Evolutionary conservation across 2,329 filamentous ascomycete genomes (phyloP).

Genomic region (Trichothecium sympodiale): DNA sequence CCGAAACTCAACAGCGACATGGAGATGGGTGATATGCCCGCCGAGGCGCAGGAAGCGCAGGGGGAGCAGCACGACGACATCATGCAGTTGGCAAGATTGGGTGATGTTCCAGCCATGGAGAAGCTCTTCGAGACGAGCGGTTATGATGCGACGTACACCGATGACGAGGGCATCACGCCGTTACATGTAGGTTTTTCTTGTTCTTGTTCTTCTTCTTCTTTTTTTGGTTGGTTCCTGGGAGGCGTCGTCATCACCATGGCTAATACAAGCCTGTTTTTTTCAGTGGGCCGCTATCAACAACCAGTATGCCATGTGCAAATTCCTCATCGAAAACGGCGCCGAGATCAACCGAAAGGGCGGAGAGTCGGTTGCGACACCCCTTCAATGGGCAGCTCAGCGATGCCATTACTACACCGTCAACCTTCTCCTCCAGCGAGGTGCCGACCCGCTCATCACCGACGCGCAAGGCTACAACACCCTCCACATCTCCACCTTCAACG

Average conservation of each 20-base stretch:
- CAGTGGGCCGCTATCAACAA: constrained; percentile 99
- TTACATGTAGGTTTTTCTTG: constrained; percentile 59
- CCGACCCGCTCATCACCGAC: constrained; percentile 85
- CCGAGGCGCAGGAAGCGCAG: constrained; percentile 18
- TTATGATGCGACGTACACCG: constrained; percentile 70
- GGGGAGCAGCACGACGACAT: constrained; percentile 56
- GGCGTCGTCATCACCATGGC: constrained; percentile 1
- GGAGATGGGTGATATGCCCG: constrained; percentile 40
- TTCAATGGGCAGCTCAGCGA: constrained; percentile 94
- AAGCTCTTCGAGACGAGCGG: constrained; percentile 77
- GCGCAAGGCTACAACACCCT: constrained; percentile 96
- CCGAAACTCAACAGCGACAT: constrained; percentile 47
- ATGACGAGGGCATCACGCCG: constrained; percentile 90
- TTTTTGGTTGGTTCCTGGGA: neutral
- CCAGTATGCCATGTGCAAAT: constrained; percentile 94
- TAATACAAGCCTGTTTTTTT: constrained; percentile 5
- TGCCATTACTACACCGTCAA: constrained; percentile 97
- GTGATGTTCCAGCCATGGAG: constrained; percentile 78
- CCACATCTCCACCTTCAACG: constrained; percentile 93
- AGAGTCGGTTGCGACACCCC: constrained; percentile 84
- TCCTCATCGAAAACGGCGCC: constrained; percentile 73
- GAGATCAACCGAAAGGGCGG: constrained; percentile 93
- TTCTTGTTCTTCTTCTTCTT: neutral
- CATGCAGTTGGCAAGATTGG: constrained; percentile 87
- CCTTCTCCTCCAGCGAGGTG: constrained; percentile 80